Base-by-base conservation (phyloP, 2,329 filamentous ascomycete genomes). In the Endocalyx cinctus region DNA sequence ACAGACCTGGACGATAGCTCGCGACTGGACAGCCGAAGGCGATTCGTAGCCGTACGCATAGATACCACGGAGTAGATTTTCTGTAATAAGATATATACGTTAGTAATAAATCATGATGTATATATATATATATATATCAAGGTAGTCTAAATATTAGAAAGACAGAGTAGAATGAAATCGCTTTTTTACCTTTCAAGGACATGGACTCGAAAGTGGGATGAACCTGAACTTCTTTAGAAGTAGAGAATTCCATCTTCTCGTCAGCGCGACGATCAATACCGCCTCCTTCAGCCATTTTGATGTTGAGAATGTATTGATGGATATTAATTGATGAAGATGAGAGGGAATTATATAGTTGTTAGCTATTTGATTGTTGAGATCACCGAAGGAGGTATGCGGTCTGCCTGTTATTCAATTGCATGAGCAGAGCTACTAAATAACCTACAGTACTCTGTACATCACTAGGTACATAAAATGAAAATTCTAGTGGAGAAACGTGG, bases 21-120 rank as follows among this genome's bases (percentile, higher is more conserved):
- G 87, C 48, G 90, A 96, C 69, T 98, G 92, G 13, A 98, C 90
- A 11, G 92, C 92, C 0, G 92, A 98, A 10, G 92, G 92, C 3
- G 92, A 96, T 62, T 98, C 92, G 66, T 97, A 98, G 46, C 92
- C 92, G 53, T 98, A 98, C 22, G 92, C 92, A 59, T 98, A 98
- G 59, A 98, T 90, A 45, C 92, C 92, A 47, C 92, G 89, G 47
- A 98, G 79, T 22, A 98, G 80, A 57, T 94, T 95, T 63, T 97
- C 90, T 79, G 18, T 14, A 7, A 15, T 10, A 6, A 14, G 5
- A 29, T 47, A n/a, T n/a, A n/a, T n/a, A 13, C 34, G 39, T 44
- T 33, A 43, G 33, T 19, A 27, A 31, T 34, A 29, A 29, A 28
- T 15, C 17, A n/a, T n/a, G n/a, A n/a, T n/a, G n/a, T n/a, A n/a